Evolutionary conservation across 768 basidiomycete genomes (phyloP).

Genomic region (Mrakia blollopis): DNA sequence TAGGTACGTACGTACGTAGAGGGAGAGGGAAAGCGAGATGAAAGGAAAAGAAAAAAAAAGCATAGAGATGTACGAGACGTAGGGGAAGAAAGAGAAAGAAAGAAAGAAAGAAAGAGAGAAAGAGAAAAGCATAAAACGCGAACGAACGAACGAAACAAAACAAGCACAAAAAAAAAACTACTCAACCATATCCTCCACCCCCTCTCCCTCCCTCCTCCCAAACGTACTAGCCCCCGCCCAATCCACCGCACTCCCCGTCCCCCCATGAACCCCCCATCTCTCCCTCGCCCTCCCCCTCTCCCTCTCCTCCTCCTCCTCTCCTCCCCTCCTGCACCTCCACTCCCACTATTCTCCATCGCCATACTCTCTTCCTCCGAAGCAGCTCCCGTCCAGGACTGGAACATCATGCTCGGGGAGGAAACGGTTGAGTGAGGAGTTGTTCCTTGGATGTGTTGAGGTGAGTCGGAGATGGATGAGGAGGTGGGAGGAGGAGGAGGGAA

Average conservation of each 20-base stretch:
- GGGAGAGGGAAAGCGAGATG: too few relatives aligned
- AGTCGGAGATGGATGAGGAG: conserved; percentile 1
- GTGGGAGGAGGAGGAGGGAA: too few relatives aligned
- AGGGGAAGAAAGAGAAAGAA: background rate
- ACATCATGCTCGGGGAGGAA: background rate
- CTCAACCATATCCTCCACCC: background rate
- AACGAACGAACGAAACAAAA: background rate
- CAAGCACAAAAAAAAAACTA: background rate
- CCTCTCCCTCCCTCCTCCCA: background rate
- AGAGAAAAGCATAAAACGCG: too few relatives aligned
- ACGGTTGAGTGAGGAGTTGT: background rate
- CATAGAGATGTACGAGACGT: too few relatives aligned
- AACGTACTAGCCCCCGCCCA: background rate
- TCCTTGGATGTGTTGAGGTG: background rate
- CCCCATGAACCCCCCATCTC: background rate
- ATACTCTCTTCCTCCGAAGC: background rate
- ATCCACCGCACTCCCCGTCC: background rate
- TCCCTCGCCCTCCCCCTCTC: background rate
- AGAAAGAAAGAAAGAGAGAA: background rate
- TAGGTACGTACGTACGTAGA: too few relatives aligned
- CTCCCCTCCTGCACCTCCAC: background rate
- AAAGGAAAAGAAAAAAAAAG: too few relatives aligned
- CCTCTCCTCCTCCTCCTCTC: conserved; percentile 1
- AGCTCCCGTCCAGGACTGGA: conserved; percentile 3
- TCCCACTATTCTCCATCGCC: background rate